phyloP scores from a whole-genome alignment of 2,329 filamentous ascomycete genomes.

The Diaporthe sp. region DNA sequence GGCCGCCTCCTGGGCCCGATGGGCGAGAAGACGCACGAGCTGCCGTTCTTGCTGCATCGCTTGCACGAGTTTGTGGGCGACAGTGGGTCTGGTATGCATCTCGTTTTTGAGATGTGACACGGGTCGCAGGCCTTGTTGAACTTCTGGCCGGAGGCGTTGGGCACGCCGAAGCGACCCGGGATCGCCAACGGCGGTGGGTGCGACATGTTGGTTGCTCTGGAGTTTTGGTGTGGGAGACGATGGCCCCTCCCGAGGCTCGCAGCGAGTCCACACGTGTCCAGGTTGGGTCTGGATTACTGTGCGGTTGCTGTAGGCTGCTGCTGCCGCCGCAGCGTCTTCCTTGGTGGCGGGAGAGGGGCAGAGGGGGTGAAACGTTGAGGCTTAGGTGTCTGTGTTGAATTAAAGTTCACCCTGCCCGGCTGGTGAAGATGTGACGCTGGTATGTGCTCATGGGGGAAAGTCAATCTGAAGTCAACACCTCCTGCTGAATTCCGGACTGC shows the following conservation, averaged over 20 bases:
- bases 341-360: not conserved
- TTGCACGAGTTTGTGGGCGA: slow-evolving; percentile 38
- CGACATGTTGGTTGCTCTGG: slow-evolving; percentile 13
- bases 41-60: slow-evolving; percentile 39
- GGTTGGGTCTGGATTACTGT: not conserved
- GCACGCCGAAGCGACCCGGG: slow-evolving; percentile 22
- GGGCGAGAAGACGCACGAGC: slow-evolving; percentile 38
- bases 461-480: slow-evolving; percentile 17
- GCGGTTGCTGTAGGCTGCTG: not conserved
- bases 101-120: slow-evolving; percentile 39
- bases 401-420: not conserved
- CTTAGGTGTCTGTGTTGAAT: slow-evolving; percentile 10
- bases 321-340: not conserved
- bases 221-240: not conserved
- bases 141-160: slow-evolving; percentile 20
- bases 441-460: not conserved
- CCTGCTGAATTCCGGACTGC: slow-evolving; percentile 8
- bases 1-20: slow-evolving; percentile 38
- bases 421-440: slow-evolving; percentile 7
- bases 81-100: slow-evolving; percentile 37
- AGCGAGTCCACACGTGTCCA: not conserved
- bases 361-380: slow-evolving; percentile 22
- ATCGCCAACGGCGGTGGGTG: not conserved
- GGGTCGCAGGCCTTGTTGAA: slow-evolving; percentile 41
- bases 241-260: not conserved